These are phyloP conservation scores for Yamadazyma siamensis DNA, from an alignment of 1,139 yeast genomes.

Conservation along the genomic window DNA sequence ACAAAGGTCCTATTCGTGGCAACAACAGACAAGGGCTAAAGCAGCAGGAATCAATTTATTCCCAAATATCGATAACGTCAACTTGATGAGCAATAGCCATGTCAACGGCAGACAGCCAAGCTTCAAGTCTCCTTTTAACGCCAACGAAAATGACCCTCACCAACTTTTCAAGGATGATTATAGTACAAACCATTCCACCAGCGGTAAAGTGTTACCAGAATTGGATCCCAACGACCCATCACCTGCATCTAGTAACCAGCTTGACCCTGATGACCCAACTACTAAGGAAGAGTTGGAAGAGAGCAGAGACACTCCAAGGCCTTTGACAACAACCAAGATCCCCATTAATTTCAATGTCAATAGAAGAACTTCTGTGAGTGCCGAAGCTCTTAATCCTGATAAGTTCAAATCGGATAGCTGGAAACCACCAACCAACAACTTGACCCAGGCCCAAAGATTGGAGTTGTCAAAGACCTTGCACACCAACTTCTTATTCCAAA, in stretches of 20 bases:
- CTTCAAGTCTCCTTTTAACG: constrained; percentile 62
- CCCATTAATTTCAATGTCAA: constrained; percentile 70
- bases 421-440: constrained; percentile 71
- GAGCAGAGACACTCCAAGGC: constrained; percentile 14
- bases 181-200: constrained; percentile 31
- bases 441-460: constrained; percentile 59
- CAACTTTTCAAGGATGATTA: constrained; percentile 49
- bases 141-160: constrained; percentile 55
- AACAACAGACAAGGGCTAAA: constrained; percentile 48
- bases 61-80: constrained; percentile 34
- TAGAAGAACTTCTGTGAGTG: constrained; percentile 85
- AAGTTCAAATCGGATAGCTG: constrained; percentile 57
- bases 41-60: constrained; percentile 53
- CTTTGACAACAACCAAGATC: constrained; percentile 24
- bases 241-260: background rate
- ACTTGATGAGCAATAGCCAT: constrained; percentile 21
- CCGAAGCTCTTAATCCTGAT: constrained; percentile 67
- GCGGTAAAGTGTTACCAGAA: constrained; percentile 20
- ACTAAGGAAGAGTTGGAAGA: constrained; percentile 10
- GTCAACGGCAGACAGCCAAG: constrained; percentile 41
- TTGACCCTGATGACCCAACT: constrained; percentile 9
- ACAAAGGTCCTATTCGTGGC: constrained; percentile 56
- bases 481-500: constrained; percentile 78
- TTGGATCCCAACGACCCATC: constrained; percentile 19
- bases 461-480: constrained; percentile 71